Percentiles rank a stretch among this genome's conserved stretches.
These are phyloP conservation scores for Tolypocladium ophioglossoides DNA, from an alignment of 2,329 filamentous ascomycete species.

Conservation along the genomic window DNA sequence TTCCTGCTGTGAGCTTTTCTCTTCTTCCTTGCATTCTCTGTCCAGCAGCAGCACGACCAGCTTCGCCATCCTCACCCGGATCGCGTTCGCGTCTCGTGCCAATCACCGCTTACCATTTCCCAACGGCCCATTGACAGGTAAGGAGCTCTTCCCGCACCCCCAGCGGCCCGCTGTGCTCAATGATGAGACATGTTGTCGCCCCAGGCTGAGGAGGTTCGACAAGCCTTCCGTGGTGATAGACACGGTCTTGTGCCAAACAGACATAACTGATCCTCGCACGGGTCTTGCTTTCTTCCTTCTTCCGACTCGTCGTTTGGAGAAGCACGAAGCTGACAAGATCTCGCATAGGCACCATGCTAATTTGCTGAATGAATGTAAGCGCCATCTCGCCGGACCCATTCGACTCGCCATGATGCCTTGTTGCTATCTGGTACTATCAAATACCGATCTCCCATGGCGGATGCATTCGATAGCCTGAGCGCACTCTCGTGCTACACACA, in stretches of 20 bases:
- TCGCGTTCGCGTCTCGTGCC: not conserved
- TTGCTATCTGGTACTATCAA: slow-evolving; percentile 33
- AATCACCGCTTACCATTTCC: not conserved
- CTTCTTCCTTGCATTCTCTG: not conserved
- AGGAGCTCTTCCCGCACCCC: not conserved
- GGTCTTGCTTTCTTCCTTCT: not conserved
- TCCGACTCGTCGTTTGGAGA: not conserved
- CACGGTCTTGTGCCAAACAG: slow-evolving; percentile 47
- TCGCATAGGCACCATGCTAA: not conserved
- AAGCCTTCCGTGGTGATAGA: slow-evolving; percentile 37
- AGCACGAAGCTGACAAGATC: not conserved
- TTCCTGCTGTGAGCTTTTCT: not conserved
- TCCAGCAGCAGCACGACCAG: not conserved
- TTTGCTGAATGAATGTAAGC: slow-evolving; percentile 6
- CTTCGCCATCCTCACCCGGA: not conserved
- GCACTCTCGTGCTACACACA: not conserved
- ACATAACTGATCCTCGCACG: slow-evolving; percentile 30
- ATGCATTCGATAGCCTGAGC: slow-evolving; percentile 22
- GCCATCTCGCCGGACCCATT: not conserved
- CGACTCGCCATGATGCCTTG: slow-evolving; percentile 24
- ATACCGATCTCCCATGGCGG: slow-evolving; percentile 32
- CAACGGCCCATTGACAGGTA: not conserved
- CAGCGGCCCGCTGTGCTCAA: slow-evolving; percentile 1
- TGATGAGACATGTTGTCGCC: slow-evolving; percentile 38
- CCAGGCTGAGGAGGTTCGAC: slow-evolving; percentile 38